A percentile compares a stretch with the other conserved stretches of the same genome.
These are phyloP conservation scores for Orbilia blumenaviensis DNA, from an alignment of 2,329 filamentous ascomycete species.

Conservation along the genomic window DNA sequence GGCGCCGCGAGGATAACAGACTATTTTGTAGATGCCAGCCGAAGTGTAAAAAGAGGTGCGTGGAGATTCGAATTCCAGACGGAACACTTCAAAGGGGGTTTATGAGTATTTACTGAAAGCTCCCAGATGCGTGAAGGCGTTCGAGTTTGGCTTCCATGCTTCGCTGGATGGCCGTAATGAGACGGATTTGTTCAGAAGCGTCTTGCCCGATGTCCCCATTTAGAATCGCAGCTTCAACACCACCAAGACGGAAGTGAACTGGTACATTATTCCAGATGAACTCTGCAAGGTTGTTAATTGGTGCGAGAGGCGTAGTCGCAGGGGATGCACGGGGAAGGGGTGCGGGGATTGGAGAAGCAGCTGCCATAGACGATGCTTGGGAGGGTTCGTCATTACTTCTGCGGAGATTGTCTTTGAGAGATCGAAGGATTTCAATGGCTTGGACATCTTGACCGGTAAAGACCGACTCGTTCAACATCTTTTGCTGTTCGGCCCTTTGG, in stretches of 20 bases:
- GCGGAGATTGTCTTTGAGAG: not conserved
- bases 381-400: not conserved
- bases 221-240: conserved; percentile 27
- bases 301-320: not conserved
- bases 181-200: conserved; percentile 18
- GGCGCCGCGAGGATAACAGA: not conserved
- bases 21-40: not conserved
- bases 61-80: too few species aligned
- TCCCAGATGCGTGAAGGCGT: not conserved
- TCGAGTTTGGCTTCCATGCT: conserved; percentile 38
- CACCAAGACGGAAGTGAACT: conserved; percentile 19
- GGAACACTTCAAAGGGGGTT: not conserved
- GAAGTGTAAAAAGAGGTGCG: not conserved
- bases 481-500: conserved; percentile 23
- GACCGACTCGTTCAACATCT: conserved; percentile 25
- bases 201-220: conserved; percentile 16
- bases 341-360: not conserved
- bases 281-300: conserved; percentile 8
- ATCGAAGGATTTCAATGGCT: conserved; percentile 37
- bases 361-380: not conserved
- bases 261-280: conserved; percentile 45
- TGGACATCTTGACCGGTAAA: conserved; percentile 46
- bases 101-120: not conserved
- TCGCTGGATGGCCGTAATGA: conserved; percentile 38
- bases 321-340: not conserved